Percentiles rank a stretch among this genome's conserved stretches.
Evolutionary conservation across 805 yeast genomes (phyloP).

Genomic region (Saccharomyces mikatae): DNA sequence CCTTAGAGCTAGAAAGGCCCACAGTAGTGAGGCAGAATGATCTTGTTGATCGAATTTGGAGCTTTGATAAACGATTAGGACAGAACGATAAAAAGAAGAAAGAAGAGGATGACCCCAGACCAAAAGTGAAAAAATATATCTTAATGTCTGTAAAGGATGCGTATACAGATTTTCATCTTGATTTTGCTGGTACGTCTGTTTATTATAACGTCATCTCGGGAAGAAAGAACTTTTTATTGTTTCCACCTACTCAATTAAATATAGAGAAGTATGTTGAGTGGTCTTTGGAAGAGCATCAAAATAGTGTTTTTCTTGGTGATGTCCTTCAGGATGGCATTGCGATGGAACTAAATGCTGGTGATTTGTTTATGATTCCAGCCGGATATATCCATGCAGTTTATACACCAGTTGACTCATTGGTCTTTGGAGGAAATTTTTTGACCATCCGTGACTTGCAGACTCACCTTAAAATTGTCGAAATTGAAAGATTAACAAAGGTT

Average conservation of each 20-base stretch:
- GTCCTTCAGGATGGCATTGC: constrained; percentile 43
- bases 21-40: constrained; percentile 56
- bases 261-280: constrained; percentile 57
- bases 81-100: background rate
- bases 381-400: constrained; percentile 92
- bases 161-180: constrained; percentile 85
- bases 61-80: constrained; percentile 6
- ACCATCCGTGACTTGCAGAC: constrained; percentile 54
- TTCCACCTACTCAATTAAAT: constrained; percentile 66
- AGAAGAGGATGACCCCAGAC: constrained; percentile 29
- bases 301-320: constrained; percentile 57
- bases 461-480: constrained; percentile 51
- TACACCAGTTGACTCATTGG: constrained; percentile 72
- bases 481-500: constrained; percentile 64
- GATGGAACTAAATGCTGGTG: constrained; percentile 52
- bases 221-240: constrained; percentile 61
- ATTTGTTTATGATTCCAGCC: constrained; percentile 73
- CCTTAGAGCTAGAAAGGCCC: constrained; percentile 58
- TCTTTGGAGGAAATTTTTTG: constrained; percentile 82
- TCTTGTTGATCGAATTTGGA: constrained; percentile 65
- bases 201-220: constrained; percentile 81
- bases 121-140: constrained; percentile 68
- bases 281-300: constrained; percentile 58
- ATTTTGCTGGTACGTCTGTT: constrained; percentile 88
- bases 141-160: constrained; percentile 77